Base-by-base conservation (phyloP, 805 yeast genomes). In the Metschnikowia cerradonensis region DNA sequence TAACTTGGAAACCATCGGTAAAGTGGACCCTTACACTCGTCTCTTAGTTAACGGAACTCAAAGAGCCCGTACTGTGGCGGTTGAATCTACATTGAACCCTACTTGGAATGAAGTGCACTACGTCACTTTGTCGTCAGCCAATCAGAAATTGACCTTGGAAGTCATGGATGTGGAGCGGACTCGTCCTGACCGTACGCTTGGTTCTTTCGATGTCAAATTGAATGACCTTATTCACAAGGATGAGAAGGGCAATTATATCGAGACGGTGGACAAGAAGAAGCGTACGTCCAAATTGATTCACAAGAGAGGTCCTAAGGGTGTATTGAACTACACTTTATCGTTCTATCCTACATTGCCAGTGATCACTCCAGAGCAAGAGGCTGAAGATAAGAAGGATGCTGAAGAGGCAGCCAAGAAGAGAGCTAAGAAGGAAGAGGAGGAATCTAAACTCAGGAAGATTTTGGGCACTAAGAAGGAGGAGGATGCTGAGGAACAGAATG, bases 11-110 rank as follows among this genome's bases (percentile, higher is more conserved):
- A 86, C 81, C 49, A 77, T 94, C 52, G 98, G 98, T 53, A 88
- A 83, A 60, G 82, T 90, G 64, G 98, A 94, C 68, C 99, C 99
- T 41, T 94, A 92, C 64, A 82, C 83, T 6, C 82, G 96, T 61
- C 73, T 92, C 14, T 70, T 89, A 62, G 78, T 90, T 44, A 91
- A 90, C 64, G 90, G 90, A 52, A 75, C 82, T 57, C 82, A 82
- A 57, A 82, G 81, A 64, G 88, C 84, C 19, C 81, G 98, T 69
- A 94, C 97, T 2, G 77, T 80, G 50, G 80, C 88, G 11, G 66
- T 74, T 49, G 83, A 80, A 20, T 80, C 84, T 22, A 83, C 88
- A 0, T 73, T 84, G 59, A 75, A 87, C 55, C 99, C 99, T 6
- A 82, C 81, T 5, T 94, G 90, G 88, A 82, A 91, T 64, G 91